Evolutionary conservation across 306 rosid species (phyloP).

Genomic region (Ormosia emarginata): DNA sequence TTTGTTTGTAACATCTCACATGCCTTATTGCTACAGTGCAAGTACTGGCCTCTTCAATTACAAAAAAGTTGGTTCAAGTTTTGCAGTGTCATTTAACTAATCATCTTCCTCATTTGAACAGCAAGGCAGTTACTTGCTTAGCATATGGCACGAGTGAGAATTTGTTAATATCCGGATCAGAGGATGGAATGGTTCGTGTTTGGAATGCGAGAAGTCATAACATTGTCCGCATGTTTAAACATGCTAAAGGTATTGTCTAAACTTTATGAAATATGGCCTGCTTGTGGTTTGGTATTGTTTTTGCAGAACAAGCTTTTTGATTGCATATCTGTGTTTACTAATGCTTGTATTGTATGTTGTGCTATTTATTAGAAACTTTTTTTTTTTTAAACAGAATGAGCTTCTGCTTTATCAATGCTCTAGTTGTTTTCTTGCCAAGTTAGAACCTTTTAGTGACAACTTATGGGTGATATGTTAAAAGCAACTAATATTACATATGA

Average conservation of each 20-base stretch:
- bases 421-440: neutral
- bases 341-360: neutral
- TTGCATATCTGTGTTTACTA: neutral
- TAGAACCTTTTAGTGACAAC: neutral
- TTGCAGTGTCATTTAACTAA: constrained; percentile 8
- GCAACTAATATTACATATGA: neutral
- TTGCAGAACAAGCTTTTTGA: neutral
- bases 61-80: neutral
- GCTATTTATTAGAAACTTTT: neutral
- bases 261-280: neutral
- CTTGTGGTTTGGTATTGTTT: neutral
- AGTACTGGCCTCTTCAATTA: neutral
- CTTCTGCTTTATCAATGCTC: neutral
- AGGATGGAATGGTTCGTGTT: constrained; percentile 71
- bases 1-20: neutral
- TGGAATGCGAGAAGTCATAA: constrained; percentile 60
- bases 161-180: constrained; percentile 72
- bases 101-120: constrained; percentile 29
- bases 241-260: constrained; percentile 55
- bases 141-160: constrained; percentile 40
- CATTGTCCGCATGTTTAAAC: constrained; percentile 56
- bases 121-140: constrained; percentile 72
- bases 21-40: neutral
- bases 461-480: neutral
- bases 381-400: neutral